phyloP scores from a whole-genome alignment of 148 eudicot species.

The Euryodendron excelsum region DNA sequence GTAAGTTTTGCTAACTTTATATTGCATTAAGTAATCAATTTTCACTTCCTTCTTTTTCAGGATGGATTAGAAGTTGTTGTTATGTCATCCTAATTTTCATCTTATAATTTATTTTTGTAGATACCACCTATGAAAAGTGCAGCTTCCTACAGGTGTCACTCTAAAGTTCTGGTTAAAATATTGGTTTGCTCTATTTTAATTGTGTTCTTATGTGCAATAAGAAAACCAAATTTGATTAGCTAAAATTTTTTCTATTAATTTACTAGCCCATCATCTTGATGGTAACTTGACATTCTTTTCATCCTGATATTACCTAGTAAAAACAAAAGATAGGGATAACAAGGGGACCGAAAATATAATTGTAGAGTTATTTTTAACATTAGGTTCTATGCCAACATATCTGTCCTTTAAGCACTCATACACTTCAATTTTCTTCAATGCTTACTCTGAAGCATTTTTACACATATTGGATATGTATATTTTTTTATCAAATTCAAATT shows the following conservation, averaged over 20 bases:
- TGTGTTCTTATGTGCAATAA: too few species aligned
- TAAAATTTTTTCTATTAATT: too few species aligned
- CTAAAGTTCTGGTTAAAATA: too few species aligned
- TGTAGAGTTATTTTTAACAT: not conserved
- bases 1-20: not conserved
- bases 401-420: not conserved
- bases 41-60: not conserved
- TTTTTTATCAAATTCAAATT: slow-evolving; percentile 13
- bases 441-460: too few species aligned
- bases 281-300: too few species aligned
- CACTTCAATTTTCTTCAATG: too few species aligned
- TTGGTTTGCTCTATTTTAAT: too few species aligned
- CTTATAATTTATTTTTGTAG: slow-evolving; percentile 43
- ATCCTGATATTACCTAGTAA: too few species aligned
- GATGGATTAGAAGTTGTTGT: not conserved
- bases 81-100: slow-evolving; percentile 7
- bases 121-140: slow-evolving; percentile 95
- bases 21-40: not conserved
- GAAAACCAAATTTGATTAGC: too few species aligned
- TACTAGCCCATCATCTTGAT: too few species aligned
- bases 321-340: slow-evolving; percentile 4
- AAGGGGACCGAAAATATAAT: not conserved
- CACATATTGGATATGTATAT: not conserved
- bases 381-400: not conserved
- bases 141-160: too few species aligned